phyloP scores from a whole-genome alignment of 176 grass and related monocot genomes.

The Puya raimondii region DNA sequence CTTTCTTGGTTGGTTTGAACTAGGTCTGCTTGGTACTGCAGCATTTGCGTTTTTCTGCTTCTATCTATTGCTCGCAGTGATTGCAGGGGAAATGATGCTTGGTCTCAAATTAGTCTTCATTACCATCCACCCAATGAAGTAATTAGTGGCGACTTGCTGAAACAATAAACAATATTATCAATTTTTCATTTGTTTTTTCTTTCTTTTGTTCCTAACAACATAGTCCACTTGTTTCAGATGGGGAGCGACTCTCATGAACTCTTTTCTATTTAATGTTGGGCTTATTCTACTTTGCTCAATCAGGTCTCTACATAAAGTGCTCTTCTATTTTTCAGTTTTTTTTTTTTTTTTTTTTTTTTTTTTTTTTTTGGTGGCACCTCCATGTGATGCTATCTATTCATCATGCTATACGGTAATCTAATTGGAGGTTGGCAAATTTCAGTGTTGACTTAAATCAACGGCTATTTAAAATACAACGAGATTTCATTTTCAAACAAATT shows the following conservation, averaged over 20 bases:
- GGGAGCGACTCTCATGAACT: constrained; percentile 97
- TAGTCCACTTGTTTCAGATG: constrained; percentile 54
- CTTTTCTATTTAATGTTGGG: constrained; percentile 94
- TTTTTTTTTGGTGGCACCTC: neutral
- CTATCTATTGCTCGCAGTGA: constrained; percentile 91
- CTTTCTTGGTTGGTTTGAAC: constrained; percentile 21
- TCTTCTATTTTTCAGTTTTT: neutral
- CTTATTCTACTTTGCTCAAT: constrained; percentile 98
- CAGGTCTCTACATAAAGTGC: constrained; percentile 39
- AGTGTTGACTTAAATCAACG: neutral
- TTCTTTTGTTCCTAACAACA: constrained; percentile 17
- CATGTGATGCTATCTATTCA: neutral
- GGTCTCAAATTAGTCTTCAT: constrained; percentile 98
- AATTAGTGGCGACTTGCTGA: constrained; percentile 19
- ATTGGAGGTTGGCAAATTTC: neutral
- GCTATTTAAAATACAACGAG: neutral
- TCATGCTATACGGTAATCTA: neutral
- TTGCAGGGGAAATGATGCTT: constrained; percentile 98
- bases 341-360: neutral
- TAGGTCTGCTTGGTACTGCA: constrained; percentile 95
- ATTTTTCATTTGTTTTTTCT: neutral
- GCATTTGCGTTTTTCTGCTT: constrained; percentile 99
- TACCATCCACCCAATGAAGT: constrained; percentile 99
- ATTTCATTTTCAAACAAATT: neutral
- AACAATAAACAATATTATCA: neutral